Evolutionary conservation across 2,329 filamentous ascomycete genomes (phyloP).

Genomic region (Microdochium trichocladiopsis): DNA sequence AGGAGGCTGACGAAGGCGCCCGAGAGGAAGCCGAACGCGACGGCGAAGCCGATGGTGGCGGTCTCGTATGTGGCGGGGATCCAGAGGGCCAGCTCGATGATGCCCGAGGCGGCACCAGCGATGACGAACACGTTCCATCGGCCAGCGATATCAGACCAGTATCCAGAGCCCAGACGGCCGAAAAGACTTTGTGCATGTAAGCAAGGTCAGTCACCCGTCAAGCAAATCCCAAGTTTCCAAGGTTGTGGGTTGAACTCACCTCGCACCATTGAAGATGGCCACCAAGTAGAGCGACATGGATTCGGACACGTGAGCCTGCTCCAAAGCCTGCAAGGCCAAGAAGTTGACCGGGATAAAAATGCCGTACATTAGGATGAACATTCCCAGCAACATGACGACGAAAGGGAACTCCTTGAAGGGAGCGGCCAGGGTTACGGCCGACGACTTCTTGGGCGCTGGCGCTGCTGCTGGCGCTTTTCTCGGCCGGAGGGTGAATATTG

Average conservation of each 20-base stretch:
- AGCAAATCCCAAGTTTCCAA: neutral
- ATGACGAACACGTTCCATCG: too few relatives aligned
- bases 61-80: neutral
- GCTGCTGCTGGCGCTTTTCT: too few relatives aligned
- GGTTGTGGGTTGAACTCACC: conserved; percentile 2
- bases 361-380: too few relatives aligned
- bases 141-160: neutral
- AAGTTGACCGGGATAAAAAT: conserved; percentile 50
- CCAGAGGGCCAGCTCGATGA: conserved; percentile 1
- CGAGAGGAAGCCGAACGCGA: conserved; percentile 1
- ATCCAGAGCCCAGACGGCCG: neutral
- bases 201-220: neutral
- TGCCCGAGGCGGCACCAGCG: too few relatives aligned
- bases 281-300: conserved; percentile 37
- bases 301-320: conserved; percentile 31
- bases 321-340: conserved; percentile 36
- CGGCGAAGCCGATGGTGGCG: neutral
- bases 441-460: conserved; percentile 29
- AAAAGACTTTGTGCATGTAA: neutral
- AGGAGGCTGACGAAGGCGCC: too few relatives aligned
- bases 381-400: too few relatives aligned
- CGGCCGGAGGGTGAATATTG: conserved; percentile 22
- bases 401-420: too few relatives aligned
- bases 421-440: too few relatives aligned
- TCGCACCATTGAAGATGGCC: conserved; percentile 49